A percentile compares a stretch with the other conserved stretches of the same genome.
phyloP scores from a whole-genome alignment of 75 land plant species.

The Azolla pinnata region DNA sequence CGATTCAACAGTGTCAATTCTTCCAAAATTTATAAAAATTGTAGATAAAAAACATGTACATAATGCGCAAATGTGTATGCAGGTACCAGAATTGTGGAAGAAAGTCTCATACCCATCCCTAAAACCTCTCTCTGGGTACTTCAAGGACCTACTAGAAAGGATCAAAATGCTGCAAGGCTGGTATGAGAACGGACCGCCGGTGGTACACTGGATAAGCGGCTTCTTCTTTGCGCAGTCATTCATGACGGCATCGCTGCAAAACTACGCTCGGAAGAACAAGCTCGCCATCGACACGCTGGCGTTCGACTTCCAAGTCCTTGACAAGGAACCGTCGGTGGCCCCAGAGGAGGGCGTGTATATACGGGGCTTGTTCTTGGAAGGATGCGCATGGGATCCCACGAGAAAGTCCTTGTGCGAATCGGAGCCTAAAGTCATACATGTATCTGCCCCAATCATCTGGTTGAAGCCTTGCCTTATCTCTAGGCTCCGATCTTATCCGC shows the following conservation, averaged over 20 bases:
- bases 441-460: conserved; percentile 26
- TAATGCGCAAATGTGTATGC: no score
- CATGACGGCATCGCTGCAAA: conserved; percentile 35
- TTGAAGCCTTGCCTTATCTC: conserved; percentile 17
- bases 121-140: conserved; percentile 29
- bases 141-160: conserved; percentile 27
- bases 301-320: conserved; percentile 29
- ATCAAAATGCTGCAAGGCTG: conserved; percentile 21
- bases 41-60: no score
- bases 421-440: conserved; percentile 28
- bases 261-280: conserved; percentile 24
- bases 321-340: conserved; percentile 15
- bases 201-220: conserved; percentile 31
- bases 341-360: conserved; percentile 33
- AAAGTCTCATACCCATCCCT: conserved; percentile 37
- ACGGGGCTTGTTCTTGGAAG: conserved; percentile 26
- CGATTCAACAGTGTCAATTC: no score
- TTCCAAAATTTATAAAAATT: no score
- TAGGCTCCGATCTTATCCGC: conserved; percentile 9
- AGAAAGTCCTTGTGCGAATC: conserved; percentile 29
- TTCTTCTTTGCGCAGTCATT: conserved; percentile 42
- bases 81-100: conserved; percentile 35
- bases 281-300: conserved; percentile 30
- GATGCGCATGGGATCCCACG: conserved; percentile 32
- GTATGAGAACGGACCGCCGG: conserved; percentile 26